Evolutionary conservation across 345 rosid genomes (phyloP).

Genomic region (Lumnitzera littorea): DNA sequence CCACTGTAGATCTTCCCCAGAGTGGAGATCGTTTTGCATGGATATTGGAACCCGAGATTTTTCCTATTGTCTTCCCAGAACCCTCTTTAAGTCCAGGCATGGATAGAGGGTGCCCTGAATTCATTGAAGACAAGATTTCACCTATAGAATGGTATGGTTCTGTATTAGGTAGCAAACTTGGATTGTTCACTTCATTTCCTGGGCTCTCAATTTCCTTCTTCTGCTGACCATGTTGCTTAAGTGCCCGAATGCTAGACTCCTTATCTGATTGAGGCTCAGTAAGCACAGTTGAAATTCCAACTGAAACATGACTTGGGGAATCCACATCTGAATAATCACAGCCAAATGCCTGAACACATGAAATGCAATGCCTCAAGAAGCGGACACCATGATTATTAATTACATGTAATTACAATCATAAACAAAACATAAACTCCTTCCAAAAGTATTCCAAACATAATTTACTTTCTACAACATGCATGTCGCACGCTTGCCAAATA

Average conservation of each 20-base stretch:
- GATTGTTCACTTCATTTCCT: conserved; percentile 25
- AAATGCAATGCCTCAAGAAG: conserved; percentile 6
- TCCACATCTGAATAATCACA: conserved; percentile 79
- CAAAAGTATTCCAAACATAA: too few relatives aligned
- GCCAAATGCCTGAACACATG: conserved; percentile 61
- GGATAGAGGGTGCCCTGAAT: conserved; percentile 47
- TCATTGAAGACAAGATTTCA: conserved; percentile 55
- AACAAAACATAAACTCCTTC: too few relatives aligned
- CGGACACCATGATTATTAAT: conserved; percentile 3
- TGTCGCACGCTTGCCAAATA: too few relatives aligned
- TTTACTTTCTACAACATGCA: too few relatives aligned
- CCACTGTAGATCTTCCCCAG: conserved; percentile 91
- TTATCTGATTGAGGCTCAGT: conserved; percentile 30
- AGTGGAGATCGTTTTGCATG: conserved; percentile 61
- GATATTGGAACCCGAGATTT: conserved; percentile 50
- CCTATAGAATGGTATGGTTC: conserved; percentile 79
- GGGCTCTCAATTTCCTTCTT: conserved; percentile 47
- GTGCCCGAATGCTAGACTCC: conserved; percentile 32
- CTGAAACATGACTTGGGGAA: conserved; percentile 42
- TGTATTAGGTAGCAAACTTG: conserved; percentile 33
- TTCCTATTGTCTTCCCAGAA: conserved; percentile 51
- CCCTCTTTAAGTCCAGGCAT: conserved; percentile 49
- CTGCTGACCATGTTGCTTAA: conserved; percentile 48
- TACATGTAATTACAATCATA: neutral
- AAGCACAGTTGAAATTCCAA: conserved; percentile 37